A percentile compares a stretch with the other conserved stretches of the same genome.
Conservation (phyloP, 192 early-diverging fungal species). For the Entomortierella chlamydospora region DNA sequence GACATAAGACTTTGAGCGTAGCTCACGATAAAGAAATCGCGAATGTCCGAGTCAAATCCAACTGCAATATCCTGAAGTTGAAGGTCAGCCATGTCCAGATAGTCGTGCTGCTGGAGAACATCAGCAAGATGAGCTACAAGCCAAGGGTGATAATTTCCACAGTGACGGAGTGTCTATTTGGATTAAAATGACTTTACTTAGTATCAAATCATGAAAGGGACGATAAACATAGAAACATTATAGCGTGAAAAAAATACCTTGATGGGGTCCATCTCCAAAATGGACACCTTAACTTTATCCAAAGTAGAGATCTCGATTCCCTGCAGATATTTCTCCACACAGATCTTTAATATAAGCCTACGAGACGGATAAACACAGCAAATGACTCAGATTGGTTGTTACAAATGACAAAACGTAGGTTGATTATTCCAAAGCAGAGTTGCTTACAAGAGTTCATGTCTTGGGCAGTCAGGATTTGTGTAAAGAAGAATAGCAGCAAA, state of each 20-base stretch:
- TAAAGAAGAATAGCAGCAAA: conserved; percentile 65
- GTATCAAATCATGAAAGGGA: not conserved
- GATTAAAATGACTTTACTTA: not conserved
- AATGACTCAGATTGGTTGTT: too few species aligned
- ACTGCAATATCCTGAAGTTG: conserved; percentile 40
- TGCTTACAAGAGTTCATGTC: conserved; percentile 33
- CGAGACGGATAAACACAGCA: not conserved
- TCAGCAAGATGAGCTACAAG: conserved; percentile 71
- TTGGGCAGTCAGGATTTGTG: conserved; percentile 56
- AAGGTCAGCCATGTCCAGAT: conserved; percentile 60
- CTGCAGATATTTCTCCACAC: conserved; percentile 26
- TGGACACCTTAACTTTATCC: conserved; percentile 56
- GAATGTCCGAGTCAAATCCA: conserved; percentile 30
- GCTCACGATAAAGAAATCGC: conserved; percentile 59
- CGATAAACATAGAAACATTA: not conserved
- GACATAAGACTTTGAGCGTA: conserved; percentile 52
- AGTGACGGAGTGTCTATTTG: conserved; percentile 35
- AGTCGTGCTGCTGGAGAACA: conserved; percentile 48
- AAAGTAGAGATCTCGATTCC: conserved; percentile 50
- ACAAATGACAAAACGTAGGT: too few species aligned
- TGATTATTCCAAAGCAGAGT: not conserved
- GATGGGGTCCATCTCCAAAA: conserved; percentile 56
- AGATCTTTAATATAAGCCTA: conserved; percentile 43
- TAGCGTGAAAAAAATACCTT: conserved; percentile 43
- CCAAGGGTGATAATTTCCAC: conserved; percentile 60